These are phyloP conservation scores for Phytophthora gonapodyides DNA, from an alignment of 352 stramenopile species.

Conservation along the genomic window DNA sequence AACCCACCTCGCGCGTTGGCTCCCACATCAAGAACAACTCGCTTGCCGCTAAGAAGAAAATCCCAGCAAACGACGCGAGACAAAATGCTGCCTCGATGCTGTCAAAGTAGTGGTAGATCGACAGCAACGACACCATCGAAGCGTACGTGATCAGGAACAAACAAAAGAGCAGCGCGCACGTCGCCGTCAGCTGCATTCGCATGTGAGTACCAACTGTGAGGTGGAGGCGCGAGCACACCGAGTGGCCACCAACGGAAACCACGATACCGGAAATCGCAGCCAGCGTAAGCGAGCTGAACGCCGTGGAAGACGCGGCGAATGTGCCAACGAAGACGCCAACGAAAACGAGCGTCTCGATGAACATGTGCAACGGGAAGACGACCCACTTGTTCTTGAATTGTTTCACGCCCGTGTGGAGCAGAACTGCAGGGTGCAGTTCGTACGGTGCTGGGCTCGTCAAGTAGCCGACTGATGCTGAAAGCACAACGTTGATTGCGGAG, in stretches of 20 bases:
- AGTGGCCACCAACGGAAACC: conserved; percentile 75
- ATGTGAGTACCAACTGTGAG: conserved; percentile 58
- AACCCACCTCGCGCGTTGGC: conserved; percentile 69
- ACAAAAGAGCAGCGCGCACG: conserved; percentile 77
- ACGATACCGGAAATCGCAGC: conserved; percentile 75
- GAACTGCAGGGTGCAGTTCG: conserved; percentile 58
- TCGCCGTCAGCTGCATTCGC: conserved; percentile 66
- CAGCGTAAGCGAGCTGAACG: conserved; percentile 77
- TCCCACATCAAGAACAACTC: conserved; percentile 86
- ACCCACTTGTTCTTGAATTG: conserved; percentile 79
- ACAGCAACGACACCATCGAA: conserved; percentile 70
- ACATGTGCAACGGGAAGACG: conserved; percentile 75
- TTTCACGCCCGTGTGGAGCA: conserved; percentile 54
- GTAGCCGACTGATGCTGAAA: conserved; percentile 68
- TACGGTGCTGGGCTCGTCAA: conserved; percentile 68
- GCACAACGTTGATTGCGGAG: conserved; percentile 70
- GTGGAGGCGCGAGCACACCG: conserved; percentile 62
- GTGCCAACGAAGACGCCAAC: conserved; percentile 76
- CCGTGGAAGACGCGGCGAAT: conserved; percentile 69
- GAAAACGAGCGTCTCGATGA: conserved; percentile 76
- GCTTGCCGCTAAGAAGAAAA: conserved; percentile 81
- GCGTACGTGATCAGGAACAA: conserved; percentile 74
- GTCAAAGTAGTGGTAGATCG: conserved; percentile 87
- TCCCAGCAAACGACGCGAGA: conserved; percentile 72
- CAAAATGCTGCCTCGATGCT: conserved; percentile 87